phyloP scores from a whole-genome alignment of 2,329 filamentous ascomycete species.

The Aspergillus bombycis region DNA sequence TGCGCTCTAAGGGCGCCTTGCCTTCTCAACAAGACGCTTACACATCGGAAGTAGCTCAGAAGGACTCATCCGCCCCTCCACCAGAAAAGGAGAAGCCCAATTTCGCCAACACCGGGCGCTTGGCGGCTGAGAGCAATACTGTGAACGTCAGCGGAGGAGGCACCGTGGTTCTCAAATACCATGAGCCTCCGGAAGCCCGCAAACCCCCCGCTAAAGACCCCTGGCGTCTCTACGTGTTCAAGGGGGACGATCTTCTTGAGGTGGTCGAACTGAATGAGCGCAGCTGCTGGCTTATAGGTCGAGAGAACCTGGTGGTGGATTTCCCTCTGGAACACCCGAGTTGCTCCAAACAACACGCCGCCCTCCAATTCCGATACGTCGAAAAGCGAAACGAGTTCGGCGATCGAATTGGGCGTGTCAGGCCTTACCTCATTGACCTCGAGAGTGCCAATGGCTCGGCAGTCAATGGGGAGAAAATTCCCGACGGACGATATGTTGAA shows the following conservation, averaged over 20 bases:
- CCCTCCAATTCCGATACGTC: conserved; percentile 86
- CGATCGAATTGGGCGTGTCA: conserved; percentile 76
- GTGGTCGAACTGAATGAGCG: conserved; percentile 75
- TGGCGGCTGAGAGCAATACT: conserved; percentile 87
- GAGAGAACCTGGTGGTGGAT: conserved; percentile 80
- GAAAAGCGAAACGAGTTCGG: conserved; percentile 85
- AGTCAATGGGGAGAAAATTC: conserved; percentile 75
- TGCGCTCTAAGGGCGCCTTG: conserved; percentile 45
- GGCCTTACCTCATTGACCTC: conserved; percentile 89
- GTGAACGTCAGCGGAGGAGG: conserved; percentile 67
- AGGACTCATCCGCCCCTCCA: conserved; percentile 31
- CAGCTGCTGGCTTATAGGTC: conserved; percentile 89
- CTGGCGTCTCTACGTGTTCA: conserved; percentile 95
- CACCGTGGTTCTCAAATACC: conserved; percentile 85
- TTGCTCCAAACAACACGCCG: conserved; percentile 93
- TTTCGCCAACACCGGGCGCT: conserved; percentile 74
- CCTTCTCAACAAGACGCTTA: conserved; percentile 53
- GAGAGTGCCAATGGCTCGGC: conserved; percentile 90
- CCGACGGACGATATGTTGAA: conserved; percentile 80
- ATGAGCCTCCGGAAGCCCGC: conserved; percentile 90
- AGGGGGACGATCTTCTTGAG: conserved; percentile 76
- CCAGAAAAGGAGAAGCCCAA: conserved; percentile 77
- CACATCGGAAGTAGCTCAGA: conserved; percentile 30
- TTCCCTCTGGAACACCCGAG: conserved; percentile 85
- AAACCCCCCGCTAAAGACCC: conserved; percentile 77